phyloP scores from a whole-genome alignment of 805 yeast genomes.

The Teunomyces barrocoloradensis region DNA sequence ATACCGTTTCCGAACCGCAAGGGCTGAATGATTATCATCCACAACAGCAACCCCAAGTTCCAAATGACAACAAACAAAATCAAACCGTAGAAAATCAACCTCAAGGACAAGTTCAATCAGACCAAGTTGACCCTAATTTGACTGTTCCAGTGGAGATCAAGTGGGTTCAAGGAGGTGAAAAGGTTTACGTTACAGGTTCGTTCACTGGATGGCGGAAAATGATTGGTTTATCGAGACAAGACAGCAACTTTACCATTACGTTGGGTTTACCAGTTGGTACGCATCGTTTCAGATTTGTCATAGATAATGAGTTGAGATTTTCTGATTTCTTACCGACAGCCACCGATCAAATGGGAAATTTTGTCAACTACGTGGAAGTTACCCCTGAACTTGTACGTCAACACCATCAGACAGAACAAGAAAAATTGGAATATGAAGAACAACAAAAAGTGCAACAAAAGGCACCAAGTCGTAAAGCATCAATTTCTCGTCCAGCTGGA shows the following conservation, averaged over 20 bases:
- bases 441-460: conserved; percentile 17
- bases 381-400: conserved; percentile 40
- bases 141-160: conserved; percentile 63
- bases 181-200: conserved; percentile 95
- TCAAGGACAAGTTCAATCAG: conserved; percentile 3
- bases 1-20: background rate
- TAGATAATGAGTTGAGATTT: conserved; percentile 87
- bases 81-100: conserved; percentile 9
- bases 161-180: conserved; percentile 96
- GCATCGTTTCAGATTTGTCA: conserved; percentile 89
- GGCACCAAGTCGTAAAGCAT: conserved; percentile 24
- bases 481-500: conserved; percentile 27
- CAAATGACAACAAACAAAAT: conserved; percentile 7
- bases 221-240: conserved; percentile 73
- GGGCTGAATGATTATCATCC: background rate
- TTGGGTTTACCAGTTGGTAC: conserved; percentile 86
- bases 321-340: conserved; percentile 93
- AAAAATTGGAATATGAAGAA: conserved; percentile 12
- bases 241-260: conserved; percentile 61
- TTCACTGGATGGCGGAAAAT: conserved; percentile 98
- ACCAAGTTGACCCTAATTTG: conserved; percentile 24
- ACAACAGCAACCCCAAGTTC: conserved; percentile 10
- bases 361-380: conserved; percentile 87
- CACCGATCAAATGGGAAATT: conserved; percentile 94
- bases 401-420: conserved; percentile 23